phyloP scores from a whole-genome alignment of 139 green algal genomes.

The Micractinium conductrix region DNA sequence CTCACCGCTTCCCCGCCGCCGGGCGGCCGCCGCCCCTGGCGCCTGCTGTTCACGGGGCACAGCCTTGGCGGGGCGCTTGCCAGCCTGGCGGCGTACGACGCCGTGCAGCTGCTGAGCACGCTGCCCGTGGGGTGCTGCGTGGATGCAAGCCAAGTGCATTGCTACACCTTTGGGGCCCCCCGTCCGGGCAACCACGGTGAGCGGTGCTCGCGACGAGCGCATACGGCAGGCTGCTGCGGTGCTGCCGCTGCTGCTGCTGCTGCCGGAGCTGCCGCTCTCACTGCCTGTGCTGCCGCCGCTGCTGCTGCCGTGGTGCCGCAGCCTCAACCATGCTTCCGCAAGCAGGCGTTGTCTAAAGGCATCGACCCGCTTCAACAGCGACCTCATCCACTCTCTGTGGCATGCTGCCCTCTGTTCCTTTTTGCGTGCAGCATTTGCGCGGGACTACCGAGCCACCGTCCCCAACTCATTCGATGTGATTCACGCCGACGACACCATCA shows the following conservation, averaged over 20 bases:
- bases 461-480: constrained; percentile 10
- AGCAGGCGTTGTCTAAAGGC: no score
- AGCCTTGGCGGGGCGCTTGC: constrained; percentile 22
- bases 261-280: no score
- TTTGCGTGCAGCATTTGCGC: no score
- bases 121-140: neutral
- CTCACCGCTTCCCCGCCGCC: neutral
- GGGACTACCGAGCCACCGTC: neutral
- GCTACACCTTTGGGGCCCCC: constrained; percentile 9
- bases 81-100: constrained; percentile 19
- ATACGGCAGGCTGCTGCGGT: neutral
- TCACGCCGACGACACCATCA: constrained; percentile 5
- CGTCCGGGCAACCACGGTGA: neutral
- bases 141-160: neutral
- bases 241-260: no score
- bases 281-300: no score
- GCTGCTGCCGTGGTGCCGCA: no score
- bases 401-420: no score
- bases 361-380: no score
- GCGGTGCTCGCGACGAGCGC: neutral
- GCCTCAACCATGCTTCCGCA: no score
- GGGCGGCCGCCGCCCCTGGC: constrained; percentile 5
- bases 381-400: no score
- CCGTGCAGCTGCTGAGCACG: neutral
- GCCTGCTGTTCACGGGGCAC: constrained; percentile 25